Evolutionary conservation across 306 rosid species (phyloP), one percentile per base, ranked within the genome.

Genomic region (Vigna unguiculata): DNA sequence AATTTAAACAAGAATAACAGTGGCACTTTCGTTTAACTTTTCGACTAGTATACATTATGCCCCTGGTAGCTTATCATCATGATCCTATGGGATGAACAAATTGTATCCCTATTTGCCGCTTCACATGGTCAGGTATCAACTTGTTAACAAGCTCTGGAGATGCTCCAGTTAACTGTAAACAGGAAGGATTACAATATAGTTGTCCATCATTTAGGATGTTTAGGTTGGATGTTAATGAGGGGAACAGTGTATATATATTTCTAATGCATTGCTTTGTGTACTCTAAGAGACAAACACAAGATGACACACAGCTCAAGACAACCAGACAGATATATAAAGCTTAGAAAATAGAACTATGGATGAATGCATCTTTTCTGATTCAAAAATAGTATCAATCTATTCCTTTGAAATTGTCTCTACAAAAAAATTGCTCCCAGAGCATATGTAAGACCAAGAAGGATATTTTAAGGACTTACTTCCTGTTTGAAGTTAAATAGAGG

Each of bases 401-500:
- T 36, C 21, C 14, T 28, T 83, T 40, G 51, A 73, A 38, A 32
- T 8, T 3, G 60, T 77, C 7, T 16, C 53, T 7, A 24, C 43
- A 20, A 24, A 66, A 62, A 52, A 20, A 17, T 71, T 22, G 40
- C 70, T 46, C 49, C 72, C 9, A 9, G 41, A 46, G 16, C 36
- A 11, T 25, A 49, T 58, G 17, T 48, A 14, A 30, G 51, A 53
- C 22, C 20, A 71, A 38, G n/a, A 51, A 69, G 67, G n/a, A 14
- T 58, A 40, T 47, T 22, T 49, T n/a, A 32, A 82, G 77, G 45
- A 81, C 89, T 72, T 82, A 94, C 98, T 82, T 94, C 98, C 78
- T 93, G 96, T 80, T 90, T 90, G 78, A 93, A 91, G 83, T 94
- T 90, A 83, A 93, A 93, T 69, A 93, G 90, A 15, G 90, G 90